Percentiles rank a stretch among this genome's conserved stretches.
phyloP scores from a whole-genome alignment of 495 filamentous ascomycete genomes.

The Geoglossum glabrum region DNA sequence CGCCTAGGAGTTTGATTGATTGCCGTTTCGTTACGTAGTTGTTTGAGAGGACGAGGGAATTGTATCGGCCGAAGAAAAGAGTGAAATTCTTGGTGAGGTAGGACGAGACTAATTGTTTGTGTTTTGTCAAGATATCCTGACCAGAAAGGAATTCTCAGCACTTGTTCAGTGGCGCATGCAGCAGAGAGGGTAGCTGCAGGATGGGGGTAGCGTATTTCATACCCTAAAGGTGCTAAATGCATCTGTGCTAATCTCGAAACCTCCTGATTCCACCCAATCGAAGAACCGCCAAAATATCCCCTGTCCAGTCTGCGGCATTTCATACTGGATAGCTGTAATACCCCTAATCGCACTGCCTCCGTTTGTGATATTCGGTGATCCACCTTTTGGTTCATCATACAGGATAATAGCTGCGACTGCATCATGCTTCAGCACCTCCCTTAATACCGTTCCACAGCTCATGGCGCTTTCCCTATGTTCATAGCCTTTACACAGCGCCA shows the following conservation, averaged over 20 bases:
- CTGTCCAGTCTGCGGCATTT: constrained; percentile 43
- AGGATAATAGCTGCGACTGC: constrained; percentile 72
- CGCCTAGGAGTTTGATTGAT: constrained; percentile 90
- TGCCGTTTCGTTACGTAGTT: constrained; percentile 97
- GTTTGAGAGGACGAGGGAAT: constrained; percentile 68
- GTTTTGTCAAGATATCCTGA: constrained; percentile 82
- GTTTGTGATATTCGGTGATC: constrained; percentile 18
- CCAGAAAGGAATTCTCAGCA: background rate
- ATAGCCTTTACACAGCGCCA: constrained; percentile 79
- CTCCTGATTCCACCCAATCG: constrained; percentile 82
- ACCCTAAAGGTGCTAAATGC: constrained; percentile 94
- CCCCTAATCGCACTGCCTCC: constrained; percentile 19
- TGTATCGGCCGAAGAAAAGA: constrained; percentile 79
- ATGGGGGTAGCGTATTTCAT: constrained; percentile 9
- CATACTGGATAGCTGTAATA: constrained; percentile 43
- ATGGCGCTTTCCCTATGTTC: constrained; percentile 79
- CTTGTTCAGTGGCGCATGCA: background rate
- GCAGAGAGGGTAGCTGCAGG: background rate
- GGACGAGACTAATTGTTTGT: constrained; percentile 70
- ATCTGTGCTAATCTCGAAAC: constrained; percentile 92
- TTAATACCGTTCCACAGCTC: constrained; percentile 73
- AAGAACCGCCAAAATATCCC: constrained; percentile 98
- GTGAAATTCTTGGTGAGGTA: constrained; percentile 79
- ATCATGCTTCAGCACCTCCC: constrained; percentile 85
- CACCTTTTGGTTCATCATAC: constrained; percentile 60